These are phyloP conservation scores for Monilinia polystroma DNA, from an alignment of 2,329 filamentous ascomycete genomes.

Conservation along the genomic window DNA sequence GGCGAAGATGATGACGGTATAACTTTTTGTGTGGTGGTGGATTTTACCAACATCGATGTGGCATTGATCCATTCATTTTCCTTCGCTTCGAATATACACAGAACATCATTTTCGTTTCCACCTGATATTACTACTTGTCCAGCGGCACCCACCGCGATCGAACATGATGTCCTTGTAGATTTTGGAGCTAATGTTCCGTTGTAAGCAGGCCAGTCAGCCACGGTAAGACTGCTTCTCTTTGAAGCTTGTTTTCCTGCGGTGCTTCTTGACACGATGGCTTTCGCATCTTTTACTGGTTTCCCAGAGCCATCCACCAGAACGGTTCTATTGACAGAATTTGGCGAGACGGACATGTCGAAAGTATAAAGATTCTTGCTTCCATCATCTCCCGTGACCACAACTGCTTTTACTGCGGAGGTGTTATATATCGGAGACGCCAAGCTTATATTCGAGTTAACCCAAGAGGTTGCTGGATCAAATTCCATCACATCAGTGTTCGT, in stretches of 20 bases:
- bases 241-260: slow-evolving; percentile 17
- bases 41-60: slow-evolving; percentile 42
- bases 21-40: slow-evolving; percentile 27
- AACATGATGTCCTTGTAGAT: slow-evolving; percentile 63
- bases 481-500: slow-evolving; percentile 69
- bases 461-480: slow-evolving; percentile 63
- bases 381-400: slow-evolving; percentile 70
- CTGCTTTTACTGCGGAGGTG: slow-evolving; percentile 58
- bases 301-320: slow-evolving; percentile 64
- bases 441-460: slow-evolving; percentile 65
- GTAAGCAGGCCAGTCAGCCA: slow-evolving; percentile 72
- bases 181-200: slow-evolving; percentile 71
- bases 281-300: slow-evolving; percentile 49
- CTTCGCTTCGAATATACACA: slow-evolving; percentile 75
- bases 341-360: slow-evolving; percentile 72
- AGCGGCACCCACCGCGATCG: slow-evolving; percentile 62
- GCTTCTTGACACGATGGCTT: slow-evolving; percentile 41
- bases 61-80: slow-evolving; percentile 78
- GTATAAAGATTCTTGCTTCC: slow-evolving; percentile 75
- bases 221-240: slow-evolving; percentile 50
- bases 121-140: slow-evolving; percentile 78
- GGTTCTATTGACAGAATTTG: slow-evolving; percentile 71
- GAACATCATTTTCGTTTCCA: slow-evolving; percentile 58
- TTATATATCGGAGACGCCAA: slow-evolving; percentile 61
- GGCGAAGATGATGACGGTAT: neutral